Evolutionary conservation across 225 moss, liverwort and hornwort genomes (phyloP).

Genomic region (Takakia lepidozioides): DNA sequence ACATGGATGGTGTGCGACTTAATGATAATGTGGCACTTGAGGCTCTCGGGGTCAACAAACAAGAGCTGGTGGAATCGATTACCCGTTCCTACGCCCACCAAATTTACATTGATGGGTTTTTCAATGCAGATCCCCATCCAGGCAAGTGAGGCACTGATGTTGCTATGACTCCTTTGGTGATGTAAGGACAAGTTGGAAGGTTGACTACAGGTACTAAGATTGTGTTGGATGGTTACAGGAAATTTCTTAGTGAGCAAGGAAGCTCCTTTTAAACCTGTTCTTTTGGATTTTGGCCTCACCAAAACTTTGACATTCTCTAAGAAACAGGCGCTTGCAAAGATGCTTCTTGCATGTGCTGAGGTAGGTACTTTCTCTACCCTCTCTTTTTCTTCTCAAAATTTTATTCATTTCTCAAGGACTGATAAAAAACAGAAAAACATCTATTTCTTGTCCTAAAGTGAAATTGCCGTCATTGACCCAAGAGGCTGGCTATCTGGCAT

Average conservation of each 20-base stretch:
- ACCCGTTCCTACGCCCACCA: conserved; percentile 94
- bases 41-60: conserved; percentile 71
- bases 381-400: not conserved
- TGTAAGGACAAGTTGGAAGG: too few species aligned
- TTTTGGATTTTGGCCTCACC: conserved; percentile 92
- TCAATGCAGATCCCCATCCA: conserved; percentile 99
- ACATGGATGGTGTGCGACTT: conserved; percentile 96
- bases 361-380: too few species aligned
- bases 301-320: conserved; percentile 81
- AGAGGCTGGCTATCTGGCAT: too few species aligned
- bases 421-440: too few species aligned
- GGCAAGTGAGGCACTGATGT: too few species aligned
- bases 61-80: conserved; percentile 73
- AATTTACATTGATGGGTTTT: conserved; percentile 93
- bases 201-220: too few species aligned
- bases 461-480: too few species aligned
- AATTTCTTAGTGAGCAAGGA: conserved; percentile 87
- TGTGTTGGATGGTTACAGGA: conserved; percentile 28
- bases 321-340: conserved; percentile 94
- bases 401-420: not conserved
- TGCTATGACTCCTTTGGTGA: too few species aligned
- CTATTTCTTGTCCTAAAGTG: too few species aligned
- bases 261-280: conserved; percentile 76
- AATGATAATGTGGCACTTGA: conserved; percentile 73
- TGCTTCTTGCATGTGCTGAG: conserved; percentile 96